Conservation (phyloP, 805 yeast genomes). For the Starmera dryadoides region DNA sequence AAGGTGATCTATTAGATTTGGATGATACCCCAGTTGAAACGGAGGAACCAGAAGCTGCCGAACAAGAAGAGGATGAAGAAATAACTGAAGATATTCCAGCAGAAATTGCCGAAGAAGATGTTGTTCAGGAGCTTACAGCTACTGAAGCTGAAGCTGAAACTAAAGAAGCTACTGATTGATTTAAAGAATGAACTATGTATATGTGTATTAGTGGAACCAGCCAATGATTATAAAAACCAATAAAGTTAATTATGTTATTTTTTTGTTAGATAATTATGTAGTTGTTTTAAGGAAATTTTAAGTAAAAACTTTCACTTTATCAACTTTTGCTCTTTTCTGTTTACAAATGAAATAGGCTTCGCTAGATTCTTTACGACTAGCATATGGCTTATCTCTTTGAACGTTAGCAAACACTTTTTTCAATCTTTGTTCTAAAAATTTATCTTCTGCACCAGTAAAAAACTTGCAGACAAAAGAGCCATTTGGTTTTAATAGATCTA, state of each 20-base stretch:
- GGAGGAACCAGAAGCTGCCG: slow-evolving; percentile 15
- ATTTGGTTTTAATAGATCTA: slow-evolving; percentile 57
- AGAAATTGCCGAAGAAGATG: slow-evolving; percentile 14
- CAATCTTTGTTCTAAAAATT: slow-evolving; percentile 51
- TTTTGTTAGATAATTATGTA: background rate
- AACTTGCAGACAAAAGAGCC: slow-evolving; percentile 81
- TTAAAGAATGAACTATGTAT: background rate
- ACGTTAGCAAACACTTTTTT: slow-evolving; percentile 55
- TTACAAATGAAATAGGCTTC: slow-evolving; percentile 77
- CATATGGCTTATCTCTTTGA: slow-evolving; percentile 66
- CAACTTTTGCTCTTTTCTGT: slow-evolving; percentile 34
- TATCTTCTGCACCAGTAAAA: slow-evolving; percentile 78
- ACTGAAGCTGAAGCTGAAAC: slow-evolving; percentile 4
- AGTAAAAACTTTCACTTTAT: slow-evolving; percentile 38
- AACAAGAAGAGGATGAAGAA: slow-evolving; percentile 10
- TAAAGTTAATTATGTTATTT: background rate
- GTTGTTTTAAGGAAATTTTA: background rate
- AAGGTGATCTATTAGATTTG: slow-evolving; percentile 33
- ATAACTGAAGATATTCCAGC: slow-evolving; percentile 13
- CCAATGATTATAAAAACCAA: background rate
- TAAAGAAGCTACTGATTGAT: slow-evolving; percentile 7
- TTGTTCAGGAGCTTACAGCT: slow-evolving; percentile 10
- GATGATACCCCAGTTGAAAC: slow-evolving; percentile 22
- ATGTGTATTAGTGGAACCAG: background rate
- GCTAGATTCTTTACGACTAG: slow-evolving; percentile 71